A percentile compares a stretch with the other conserved stretches of the same genome.
phyloP scores from a whole-genome alignment of 2,329 filamentous ascomycete genomes.

The Neopestalotiopsis sp. region DNA sequence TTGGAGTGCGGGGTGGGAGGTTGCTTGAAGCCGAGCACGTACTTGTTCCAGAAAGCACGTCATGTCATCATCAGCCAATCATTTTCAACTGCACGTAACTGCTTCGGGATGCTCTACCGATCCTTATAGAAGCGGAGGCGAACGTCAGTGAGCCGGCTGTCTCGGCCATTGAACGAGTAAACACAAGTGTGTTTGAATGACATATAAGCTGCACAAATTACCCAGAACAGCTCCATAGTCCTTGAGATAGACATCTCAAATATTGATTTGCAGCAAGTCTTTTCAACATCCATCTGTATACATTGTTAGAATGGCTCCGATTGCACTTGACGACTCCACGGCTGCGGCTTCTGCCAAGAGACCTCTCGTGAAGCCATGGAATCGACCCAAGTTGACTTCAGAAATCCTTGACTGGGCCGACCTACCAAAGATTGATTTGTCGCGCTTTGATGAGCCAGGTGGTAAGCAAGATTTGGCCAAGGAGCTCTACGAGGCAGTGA shows the following conservation, averaged over 20 bases:
- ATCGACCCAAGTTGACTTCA: slow-evolving; percentile 33
- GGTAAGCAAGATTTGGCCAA: slow-evolving; percentile 56
- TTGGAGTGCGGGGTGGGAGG: not conserved
- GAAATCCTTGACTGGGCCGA: slow-evolving; percentile 52
- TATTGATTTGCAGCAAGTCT: not conserved
- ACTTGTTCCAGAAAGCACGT: slow-evolving; percentile 17
- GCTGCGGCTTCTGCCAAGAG: slow-evolving; percentile 16
- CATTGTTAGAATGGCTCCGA: slow-evolving; percentile 33
- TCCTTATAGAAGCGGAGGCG: not conserved
- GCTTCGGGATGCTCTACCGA: slow-evolving; percentile 10
- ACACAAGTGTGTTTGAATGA: not conserved
- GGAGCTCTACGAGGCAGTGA: slow-evolving; percentile 56
- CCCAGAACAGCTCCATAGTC: not conserved
- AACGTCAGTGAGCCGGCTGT: not conserved
- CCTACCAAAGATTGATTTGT: slow-evolving; percentile 58
- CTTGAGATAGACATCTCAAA: not conserved
- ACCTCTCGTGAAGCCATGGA: slow-evolving; percentile 38
- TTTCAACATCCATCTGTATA: not conserved
- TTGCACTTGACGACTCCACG: slow-evolving; percentile 27
- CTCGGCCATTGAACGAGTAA: too few relatives aligned
- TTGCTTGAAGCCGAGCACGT: slow-evolving; percentile 7
- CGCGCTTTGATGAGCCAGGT: slow-evolving; percentile 53
- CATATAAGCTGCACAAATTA: not conserved
- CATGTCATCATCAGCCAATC: slow-evolving; percentile 15
- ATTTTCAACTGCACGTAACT: not conserved